These are phyloP conservation scores for Ilex paraguariensis DNA, from an alignment of 305 asterid genomes.

Conservation along the genomic window DNA sequence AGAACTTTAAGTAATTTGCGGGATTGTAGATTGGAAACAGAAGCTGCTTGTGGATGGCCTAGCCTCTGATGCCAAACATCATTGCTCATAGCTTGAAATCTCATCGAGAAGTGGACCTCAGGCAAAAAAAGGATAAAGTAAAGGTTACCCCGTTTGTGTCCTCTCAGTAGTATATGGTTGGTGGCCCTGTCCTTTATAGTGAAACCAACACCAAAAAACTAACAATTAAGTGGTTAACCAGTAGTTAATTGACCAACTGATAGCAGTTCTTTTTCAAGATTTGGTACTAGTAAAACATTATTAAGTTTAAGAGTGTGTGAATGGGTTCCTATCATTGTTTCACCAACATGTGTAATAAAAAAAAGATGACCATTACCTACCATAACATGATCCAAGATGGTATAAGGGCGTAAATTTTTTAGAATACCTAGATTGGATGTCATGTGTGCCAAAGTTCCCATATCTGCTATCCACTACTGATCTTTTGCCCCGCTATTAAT, in stretches of 20 bases:
- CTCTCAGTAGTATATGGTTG: neutral
- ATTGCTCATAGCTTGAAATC: neutral
- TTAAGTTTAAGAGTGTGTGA: too few species aligned
- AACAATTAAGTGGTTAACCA: too few species aligned
- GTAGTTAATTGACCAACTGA: neutral
- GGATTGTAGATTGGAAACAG: neutral
- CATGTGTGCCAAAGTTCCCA: neutral
- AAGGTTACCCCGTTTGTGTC: neutral
- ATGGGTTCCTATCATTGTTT: neutral
- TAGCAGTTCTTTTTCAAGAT: too few species aligned
- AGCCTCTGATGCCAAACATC: neutral
- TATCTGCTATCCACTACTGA: neutral
- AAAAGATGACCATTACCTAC: neutral
- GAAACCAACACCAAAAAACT: too few species aligned
- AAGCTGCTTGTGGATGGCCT: neutral
- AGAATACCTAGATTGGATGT: neutral
- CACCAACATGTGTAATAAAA: neutral
- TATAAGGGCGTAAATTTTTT: too few species aligned
- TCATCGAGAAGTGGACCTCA: neutral
- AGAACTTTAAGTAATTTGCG: neutral
- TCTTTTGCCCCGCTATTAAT: neutral
- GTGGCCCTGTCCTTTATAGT: neutral
- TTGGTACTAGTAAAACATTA: too few species aligned
- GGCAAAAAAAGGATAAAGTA: neutral
- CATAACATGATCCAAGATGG: neutral